A percentile compares a stretch with the other conserved stretches of the same genome.
These are phyloP conservation scores for Hygrocybe coccinea DNA, from an alignment of 768 basidiomycete species.

Conservation along the genomic window DNA sequence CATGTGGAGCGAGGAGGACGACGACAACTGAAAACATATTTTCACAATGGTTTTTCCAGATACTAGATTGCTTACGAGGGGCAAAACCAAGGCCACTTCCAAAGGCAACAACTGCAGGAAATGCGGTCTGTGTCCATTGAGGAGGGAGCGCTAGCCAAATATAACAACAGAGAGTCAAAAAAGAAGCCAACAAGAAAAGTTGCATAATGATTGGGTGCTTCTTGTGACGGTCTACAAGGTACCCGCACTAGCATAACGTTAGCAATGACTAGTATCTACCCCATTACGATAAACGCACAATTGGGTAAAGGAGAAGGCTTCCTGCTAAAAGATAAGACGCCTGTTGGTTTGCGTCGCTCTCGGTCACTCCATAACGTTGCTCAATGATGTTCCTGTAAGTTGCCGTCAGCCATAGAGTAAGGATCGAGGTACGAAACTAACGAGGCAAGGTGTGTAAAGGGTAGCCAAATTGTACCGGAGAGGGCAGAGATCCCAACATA, in stretches of 20 bases:
- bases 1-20: slow-evolving; percentile 67
- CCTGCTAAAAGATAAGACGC: slow-evolving; percentile 74
- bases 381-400: slow-evolving; percentile 65
- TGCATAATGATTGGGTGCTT: slow-evolving; percentile 53
- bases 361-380: slow-evolving; percentile 55
- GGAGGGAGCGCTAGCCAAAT: slow-evolving; percentile 64
- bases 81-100: slow-evolving; percentile 68
- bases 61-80: slow-evolving; percentile 44
- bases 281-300: slow-evolving; percentile 41
- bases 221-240: slow-evolving; percentile 56
- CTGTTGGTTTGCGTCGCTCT: slow-evolving; percentile 54
- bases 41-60: slow-evolving; percentile 6
- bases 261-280: neutral
- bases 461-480: slow-evolving; percentile 73
- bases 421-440: slow-evolving; percentile 29
- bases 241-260: slow-evolving; percentile 48
- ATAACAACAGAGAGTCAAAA: slow-evolving; percentile 57
- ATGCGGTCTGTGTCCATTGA: slow-evolving; percentile 48
- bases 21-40: slow-evolving; percentile 48
- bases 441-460: slow-evolving; percentile 74
- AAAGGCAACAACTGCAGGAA: slow-evolving; percentile 59
- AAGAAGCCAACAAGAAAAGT: slow-evolving; percentile 55
- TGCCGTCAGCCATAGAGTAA: slow-evolving; percentile 5
- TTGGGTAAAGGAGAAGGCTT: slow-evolving; percentile 66
- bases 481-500: slow-evolving; percentile 55